Percentiles rank a stretch among this genome's conserved stretches.
phyloP scores from a whole-genome alignment of 2,329 filamentous ascomycete species.

The Xylaria digitata region DNA sequence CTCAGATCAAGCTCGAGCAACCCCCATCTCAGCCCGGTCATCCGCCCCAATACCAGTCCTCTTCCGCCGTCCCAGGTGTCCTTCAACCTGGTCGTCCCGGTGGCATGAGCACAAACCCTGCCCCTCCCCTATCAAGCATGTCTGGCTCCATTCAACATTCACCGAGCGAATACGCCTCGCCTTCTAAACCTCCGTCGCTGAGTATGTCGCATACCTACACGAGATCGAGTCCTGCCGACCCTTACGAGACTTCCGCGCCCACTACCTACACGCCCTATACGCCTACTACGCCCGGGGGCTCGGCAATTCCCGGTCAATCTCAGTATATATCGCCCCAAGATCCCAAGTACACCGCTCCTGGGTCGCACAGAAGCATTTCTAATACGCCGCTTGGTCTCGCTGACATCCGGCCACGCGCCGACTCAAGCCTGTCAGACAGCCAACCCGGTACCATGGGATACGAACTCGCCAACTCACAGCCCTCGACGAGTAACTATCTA shows the following conservation, averaged over 20 bases:
- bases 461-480: constrained; percentile 72
- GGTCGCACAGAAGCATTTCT: constrained; percentile 72
- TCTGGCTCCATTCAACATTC: constrained; percentile 55
- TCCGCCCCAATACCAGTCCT: constrained; percentile 54
- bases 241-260: constrained; percentile 62
- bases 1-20: constrained; percentile 65
- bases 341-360: constrained; percentile 66
- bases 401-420: constrained; percentile 88
- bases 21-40: constrained; percentile 52
- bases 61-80: constrained; percentile 66
- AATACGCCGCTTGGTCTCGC: constrained; percentile 91
- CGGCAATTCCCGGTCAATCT: constrained; percentile 57
- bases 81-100: constrained; percentile 65
- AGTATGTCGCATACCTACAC: constrained; percentile 80
- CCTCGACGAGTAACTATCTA: constrained; percentile 89
- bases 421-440: constrained; percentile 82
- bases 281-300: constrained; percentile 72
- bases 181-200: constrained; percentile 73
- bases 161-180: constrained; percentile 56
- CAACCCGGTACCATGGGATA: constrained; percentile 71
- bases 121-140: constrained; percentile 61
- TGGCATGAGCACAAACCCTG: constrained; percentile 57
- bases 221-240: constrained; percentile 79
- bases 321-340: constrained; percentile 74
- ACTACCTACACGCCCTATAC: constrained; percentile 67